Conservation (phyloP, 768 basidiomycete genomes). For the Boletales sp. region DNA sequence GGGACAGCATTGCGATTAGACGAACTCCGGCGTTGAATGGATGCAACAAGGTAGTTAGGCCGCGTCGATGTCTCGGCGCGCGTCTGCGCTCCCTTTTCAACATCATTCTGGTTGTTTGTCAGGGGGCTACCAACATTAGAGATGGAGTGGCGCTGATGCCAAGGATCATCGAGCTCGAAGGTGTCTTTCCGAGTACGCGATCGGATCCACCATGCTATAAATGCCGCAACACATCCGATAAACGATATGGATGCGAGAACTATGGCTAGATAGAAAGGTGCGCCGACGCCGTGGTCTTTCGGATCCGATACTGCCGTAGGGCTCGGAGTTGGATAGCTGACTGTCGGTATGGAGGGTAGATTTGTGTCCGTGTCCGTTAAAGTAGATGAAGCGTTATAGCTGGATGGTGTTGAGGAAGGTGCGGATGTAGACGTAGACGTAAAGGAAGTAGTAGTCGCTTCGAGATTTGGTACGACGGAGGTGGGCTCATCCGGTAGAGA, state of each 20-base stretch:
- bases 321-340: slow-evolving; percentile 20
- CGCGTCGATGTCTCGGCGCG: slow-evolving; percentile 15
- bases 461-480: slow-evolving; percentile 15
- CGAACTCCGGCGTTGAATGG: slow-evolving; percentile 17
- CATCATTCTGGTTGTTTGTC: not conserved
- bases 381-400: slow-evolving; percentile 1
- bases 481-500: not conserved
- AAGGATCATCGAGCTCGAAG: slow-evolving; percentile 29
- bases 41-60: slow-evolving; percentile 23
- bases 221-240: slow-evolving; percentile 41
- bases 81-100: slow-evolving; percentile 1
- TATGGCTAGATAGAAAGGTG: slow-evolving; percentile 50
- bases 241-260: slow-evolving; percentile 45
- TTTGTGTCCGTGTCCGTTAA: slow-evolving; percentile 17
- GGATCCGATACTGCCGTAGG: slow-evolving; percentile 20
- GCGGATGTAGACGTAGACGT: slow-evolving; percentile 1
- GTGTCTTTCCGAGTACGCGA: slow-evolving; percentile 35
- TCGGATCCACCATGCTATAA: slow-evolving; percentile 50
- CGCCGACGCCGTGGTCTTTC: slow-evolving; percentile 21
- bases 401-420: slow-evolving; percentile 3
- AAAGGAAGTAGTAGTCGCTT: slow-evolving; percentile 14
- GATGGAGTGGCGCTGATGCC: slow-evolving; percentile 30
- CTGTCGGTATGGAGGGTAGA: slow-evolving; percentile 22
- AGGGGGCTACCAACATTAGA: slow-evolving; percentile 3
- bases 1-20: slow-evolving; percentile 18